phyloP scores from a whole-genome alignment of 78 protist species.

The Dictyostelium firmibasis region DNA sequence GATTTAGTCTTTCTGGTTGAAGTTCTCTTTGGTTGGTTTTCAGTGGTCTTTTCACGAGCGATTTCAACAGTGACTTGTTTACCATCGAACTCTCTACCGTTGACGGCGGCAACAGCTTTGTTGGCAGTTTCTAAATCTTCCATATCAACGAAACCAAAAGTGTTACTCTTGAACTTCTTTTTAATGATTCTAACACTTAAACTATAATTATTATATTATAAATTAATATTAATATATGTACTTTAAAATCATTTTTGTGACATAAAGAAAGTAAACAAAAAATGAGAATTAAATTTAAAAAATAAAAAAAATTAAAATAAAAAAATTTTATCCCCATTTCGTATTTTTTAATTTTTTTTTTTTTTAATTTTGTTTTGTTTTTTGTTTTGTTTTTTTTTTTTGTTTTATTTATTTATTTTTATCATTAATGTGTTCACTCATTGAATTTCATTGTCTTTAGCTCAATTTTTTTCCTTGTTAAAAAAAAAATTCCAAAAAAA shows the following conservation, averaged over 20 bases:
- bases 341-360: too few species aligned
- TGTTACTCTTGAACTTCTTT: slow-evolving; percentile 26
- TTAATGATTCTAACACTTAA: slow-evolving; percentile 59
- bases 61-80: slow-evolving; percentile 78
- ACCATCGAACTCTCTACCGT: slow-evolving; percentile 78
- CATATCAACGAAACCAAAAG: slow-evolving; percentile 88
- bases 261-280: not conserved
- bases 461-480: too few species aligned
- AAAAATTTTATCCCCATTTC: too few species aligned
- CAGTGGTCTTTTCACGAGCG: slow-evolving; percentile 46
- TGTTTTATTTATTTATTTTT: too few species aligned
- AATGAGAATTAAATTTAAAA: not conserved
- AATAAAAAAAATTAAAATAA: not conserved
- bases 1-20: not conserved
- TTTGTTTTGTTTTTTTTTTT: not conserved
- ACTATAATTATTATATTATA: slow-evolving; percentile 10
- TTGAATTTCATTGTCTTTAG: not conserved
- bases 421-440: too few species aligned
- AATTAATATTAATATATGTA: not conserved
- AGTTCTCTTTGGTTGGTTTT: not conserved
- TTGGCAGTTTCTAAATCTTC: slow-evolving; percentile 71
- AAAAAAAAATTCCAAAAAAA: too few species aligned
- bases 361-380: too few species aligned
- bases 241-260: not conserved
- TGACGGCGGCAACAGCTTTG: slow-evolving; percentile 68